Conservation (phyloP, 2,329 filamentous ascomycete species). For the Talaromyces pinophilus region DNA sequence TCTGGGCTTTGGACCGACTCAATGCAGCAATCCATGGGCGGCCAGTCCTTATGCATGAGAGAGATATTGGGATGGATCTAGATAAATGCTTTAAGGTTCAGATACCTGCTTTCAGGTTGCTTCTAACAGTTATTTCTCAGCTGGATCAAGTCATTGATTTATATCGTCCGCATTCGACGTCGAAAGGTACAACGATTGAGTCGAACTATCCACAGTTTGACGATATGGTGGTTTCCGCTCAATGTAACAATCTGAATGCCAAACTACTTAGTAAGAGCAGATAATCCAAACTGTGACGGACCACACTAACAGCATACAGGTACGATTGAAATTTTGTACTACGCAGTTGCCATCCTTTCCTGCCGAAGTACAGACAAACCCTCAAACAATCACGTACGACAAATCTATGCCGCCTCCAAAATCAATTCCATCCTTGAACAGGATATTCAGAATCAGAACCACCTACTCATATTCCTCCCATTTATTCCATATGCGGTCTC, state of each 20-base stretch:
- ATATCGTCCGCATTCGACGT: slow-evolving; percentile 53
- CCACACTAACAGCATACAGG: slow-evolving; percentile 33
- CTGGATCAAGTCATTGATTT: slow-evolving; percentile 62
- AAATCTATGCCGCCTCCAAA: slow-evolving; percentile 57
- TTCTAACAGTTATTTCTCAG: slow-evolving; percentile 57
- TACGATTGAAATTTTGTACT: slow-evolving; percentile 65
- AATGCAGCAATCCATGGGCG: slow-evolving; percentile 62
- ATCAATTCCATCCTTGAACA: not conserved
- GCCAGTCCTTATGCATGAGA: slow-evolving; percentile 61
- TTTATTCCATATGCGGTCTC: slow-evolving; percentile 64
- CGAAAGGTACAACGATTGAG: slow-evolving; percentile 34
- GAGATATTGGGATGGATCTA: slow-evolving; percentile 59
- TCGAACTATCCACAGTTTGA: slow-evolving; percentile 33
- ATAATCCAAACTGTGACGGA: no score
- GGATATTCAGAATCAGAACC: not conserved
- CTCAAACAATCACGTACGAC: slow-evolving; percentile 57
- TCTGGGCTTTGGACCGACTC: slow-evolving; percentile 64
- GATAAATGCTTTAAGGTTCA: slow-evolving; percentile 55
- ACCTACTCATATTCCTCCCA: slow-evolving; percentile 47
- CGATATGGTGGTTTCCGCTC: slow-evolving; percentile 29
- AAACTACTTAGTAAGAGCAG: slow-evolving; percentile 28
- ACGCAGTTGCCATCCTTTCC: slow-evolving; percentile 64
- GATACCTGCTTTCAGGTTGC: slow-evolving; percentile 58
- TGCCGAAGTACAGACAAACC: slow-evolving; percentile 48
- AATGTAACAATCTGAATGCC: slow-evolving; percentile 25